Evolutionary conservation across 192 early-diverging fungal genomes (phyloP).

Genomic region (Rhizoclosmatium sp.): DNA sequence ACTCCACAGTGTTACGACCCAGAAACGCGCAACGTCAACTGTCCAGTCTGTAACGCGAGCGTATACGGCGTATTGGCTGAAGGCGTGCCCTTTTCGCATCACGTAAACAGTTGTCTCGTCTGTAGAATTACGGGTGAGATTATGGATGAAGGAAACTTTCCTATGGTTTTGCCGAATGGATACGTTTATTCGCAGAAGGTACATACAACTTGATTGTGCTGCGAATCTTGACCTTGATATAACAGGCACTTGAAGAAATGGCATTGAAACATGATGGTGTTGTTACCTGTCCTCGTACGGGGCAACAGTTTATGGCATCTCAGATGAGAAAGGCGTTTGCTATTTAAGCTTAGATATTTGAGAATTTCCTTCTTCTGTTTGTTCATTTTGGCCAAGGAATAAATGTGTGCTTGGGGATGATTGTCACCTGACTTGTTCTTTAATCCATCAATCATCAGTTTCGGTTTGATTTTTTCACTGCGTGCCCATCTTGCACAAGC

Average conservation of each 20-base stretch:
- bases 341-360: neutral
- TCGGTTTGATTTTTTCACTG: too few species aligned
- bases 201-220: slow-evolving; percentile 7
- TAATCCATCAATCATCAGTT: too few species aligned
- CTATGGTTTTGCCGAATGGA: slow-evolving; percentile 95
- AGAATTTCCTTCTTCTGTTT: too few species aligned
- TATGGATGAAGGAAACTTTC: slow-evolving; percentile 97
- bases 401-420: too few species aligned
- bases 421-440: too few species aligned
- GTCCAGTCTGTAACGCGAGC: slow-evolving; percentile 89
- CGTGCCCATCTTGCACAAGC: too few species aligned
- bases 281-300: slow-evolving; percentile 48
- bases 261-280: slow-evolving; percentile 45
- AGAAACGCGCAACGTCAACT: slow-evolving; percentile 87
- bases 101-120: slow-evolving; percentile 94
- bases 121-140: slow-evolving; percentile 90
- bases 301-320: slow-evolving; percentile 37
- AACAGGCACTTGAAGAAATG: slow-evolving; percentile 53
- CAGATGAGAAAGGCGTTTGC: slow-evolving; percentile 54
- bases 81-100: slow-evolving; percentile 88
- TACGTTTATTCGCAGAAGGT: slow-evolving; percentile 91
- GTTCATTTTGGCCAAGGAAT: too few species aligned
- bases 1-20: slow-evolving; percentile 82
- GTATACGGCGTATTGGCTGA: slow-evolving; percentile 88
- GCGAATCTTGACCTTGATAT: neutral